Evolutionary conservation across 2,329 filamentous ascomycete genomes (phyloP), one percentile per base, ranked within the genome.

Genomic region (Fusarium sp.): DNA sequence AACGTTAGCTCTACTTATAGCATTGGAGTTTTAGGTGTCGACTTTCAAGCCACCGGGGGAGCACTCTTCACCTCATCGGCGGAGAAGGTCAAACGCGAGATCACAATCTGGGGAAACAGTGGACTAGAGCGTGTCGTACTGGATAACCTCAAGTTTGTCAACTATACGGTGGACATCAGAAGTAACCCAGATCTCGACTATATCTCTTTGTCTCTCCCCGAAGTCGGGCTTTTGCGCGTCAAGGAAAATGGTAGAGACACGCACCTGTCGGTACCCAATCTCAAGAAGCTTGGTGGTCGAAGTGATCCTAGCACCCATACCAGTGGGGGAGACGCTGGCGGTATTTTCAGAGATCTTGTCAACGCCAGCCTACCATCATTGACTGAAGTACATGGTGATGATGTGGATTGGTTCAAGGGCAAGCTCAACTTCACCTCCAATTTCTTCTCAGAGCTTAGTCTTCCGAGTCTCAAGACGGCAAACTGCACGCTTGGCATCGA

Each of bases 91-190:
- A 0, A 28, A 3, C 18, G 55, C 6, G 17, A 18, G 4, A 58
- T 58, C 30, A 10, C 3, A 0, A 5, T 57, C 3, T 8, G 0
- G 0, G 30, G 55, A 4, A 58, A 28, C 2, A 36, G 3, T 17
- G 55, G 55, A 11, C 7, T 58, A 0, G 2, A n/a, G 15, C 41
- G 42, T 36, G 42, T 36, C 14, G 30, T 5, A 6, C 5, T 58
- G 3, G 14, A 58, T 6, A 4, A 20, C 9, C 55, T 58, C 3
- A 14, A 38, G 24, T 36, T 20, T 9, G 42, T 58, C 4, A 50
- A 30, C 1, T 50, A 58, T 8, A 50, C 55, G 1, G 41, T 38
- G 1, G 24, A 38, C 17, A 30, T 58, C 41, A 36, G 0, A 1
- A 36, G n/a, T n/a, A 58, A 58, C 5, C 0, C 41, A 0, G 41